Conservation (phyloP, 2,329 filamentous ascomycete genomes). For the Shiraia bambusicola region DNA sequence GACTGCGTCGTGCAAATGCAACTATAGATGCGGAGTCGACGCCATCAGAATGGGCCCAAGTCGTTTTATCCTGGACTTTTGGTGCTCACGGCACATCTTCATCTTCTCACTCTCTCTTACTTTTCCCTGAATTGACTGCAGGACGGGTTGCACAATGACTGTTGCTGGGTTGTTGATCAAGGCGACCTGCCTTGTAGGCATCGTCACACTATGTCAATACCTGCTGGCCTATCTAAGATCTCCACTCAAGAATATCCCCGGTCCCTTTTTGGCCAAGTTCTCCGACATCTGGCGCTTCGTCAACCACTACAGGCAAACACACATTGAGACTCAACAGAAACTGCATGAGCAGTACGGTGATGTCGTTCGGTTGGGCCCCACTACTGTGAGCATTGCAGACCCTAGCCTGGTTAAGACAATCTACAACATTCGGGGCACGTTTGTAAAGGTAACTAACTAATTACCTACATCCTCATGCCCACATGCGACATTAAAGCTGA, state of each 20-base stretch:
- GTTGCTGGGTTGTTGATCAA: conserved; percentile 16
- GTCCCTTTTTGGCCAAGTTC: conserved; percentile 38
- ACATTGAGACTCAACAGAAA: conserved; percentile 32
- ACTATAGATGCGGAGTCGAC: too few species aligned
- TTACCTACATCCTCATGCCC: too few species aligned
- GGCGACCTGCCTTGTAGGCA: conserved; percentile 11
- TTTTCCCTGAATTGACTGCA: conserved; percentile 5
- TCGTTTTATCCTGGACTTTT: background rate
- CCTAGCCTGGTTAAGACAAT: conserved; percentile 34
- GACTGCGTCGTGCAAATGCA: too few species aligned
- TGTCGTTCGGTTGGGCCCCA: conserved; percentile 33
- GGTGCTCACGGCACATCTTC: conserved; percentile 1
- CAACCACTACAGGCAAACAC: conserved; percentile 30
- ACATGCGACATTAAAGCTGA: too few species aligned
- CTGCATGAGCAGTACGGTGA: conserved; percentile 35
- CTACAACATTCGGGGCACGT: conserved; percentile 37
- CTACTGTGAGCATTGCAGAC: conserved; percentile 33
- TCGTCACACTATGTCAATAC: conserved; percentile 21
- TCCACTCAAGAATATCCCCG: conserved; percentile 35
- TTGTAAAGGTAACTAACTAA: conserved; percentile 31
- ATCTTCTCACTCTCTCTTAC: background rate
- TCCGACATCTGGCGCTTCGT: conserved; percentile 35
- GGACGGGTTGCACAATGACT: conserved; percentile 14
- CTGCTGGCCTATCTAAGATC: conserved; percentile 29
- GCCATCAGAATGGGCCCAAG: too few species aligned